Evolutionary conservation across 805 yeast genomes (phyloP).

Genomic region (Metschnikowia koreensis): DNA sequence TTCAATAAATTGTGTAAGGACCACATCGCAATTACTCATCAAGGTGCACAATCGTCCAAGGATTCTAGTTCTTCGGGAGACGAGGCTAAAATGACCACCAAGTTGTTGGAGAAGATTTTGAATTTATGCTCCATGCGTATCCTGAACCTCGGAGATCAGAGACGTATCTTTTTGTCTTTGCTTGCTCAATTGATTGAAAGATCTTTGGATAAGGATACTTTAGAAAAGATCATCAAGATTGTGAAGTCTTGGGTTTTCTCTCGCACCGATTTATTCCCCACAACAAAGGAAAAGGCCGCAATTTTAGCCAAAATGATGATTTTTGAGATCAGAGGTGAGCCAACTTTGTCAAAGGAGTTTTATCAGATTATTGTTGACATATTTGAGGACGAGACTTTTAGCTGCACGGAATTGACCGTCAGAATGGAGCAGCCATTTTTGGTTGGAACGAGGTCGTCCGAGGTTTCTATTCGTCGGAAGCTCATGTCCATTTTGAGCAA

Average conservation of each 20-base stretch:
- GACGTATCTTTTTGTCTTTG: slow-evolving; percentile 81
- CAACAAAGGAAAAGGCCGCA: slow-evolving; percentile 94
- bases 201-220: slow-evolving; percentile 71
- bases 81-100: slow-evolving; percentile 79
- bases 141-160: slow-evolving; percentile 85
- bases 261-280: slow-evolving; percentile 81
- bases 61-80: slow-evolving; percentile 47
- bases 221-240: slow-evolving; percentile 70
- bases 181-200: slow-evolving; percentile 89
- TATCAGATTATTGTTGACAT: slow-evolving; percentile 85
- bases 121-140: slow-evolving; percentile 79
- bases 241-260: slow-evolving; percentile 90
- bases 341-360: slow-evolving; percentile 70
- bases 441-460: slow-evolving; percentile 85
- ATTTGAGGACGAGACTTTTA: slow-evolving; percentile 74
- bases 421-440: slow-evolving; percentile 95
- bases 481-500: slow-evolving; percentile 76
- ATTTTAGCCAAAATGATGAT: slow-evolving; percentile 90
- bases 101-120: slow-evolving; percentile 69
- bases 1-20: slow-evolving; percentile 88
- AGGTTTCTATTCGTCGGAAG: slow-evolving; percentile 68
- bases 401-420: slow-evolving; percentile 85
- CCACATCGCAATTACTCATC: slow-evolving; percentile 66
- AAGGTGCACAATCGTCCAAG: slow-evolving; percentile 34
- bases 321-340: slow-evolving; percentile 84